These are phyloP conservation scores for Solanum chacoense DNA, from an alignment of 305 asterid species.

Conservation along the genomic window DNA sequence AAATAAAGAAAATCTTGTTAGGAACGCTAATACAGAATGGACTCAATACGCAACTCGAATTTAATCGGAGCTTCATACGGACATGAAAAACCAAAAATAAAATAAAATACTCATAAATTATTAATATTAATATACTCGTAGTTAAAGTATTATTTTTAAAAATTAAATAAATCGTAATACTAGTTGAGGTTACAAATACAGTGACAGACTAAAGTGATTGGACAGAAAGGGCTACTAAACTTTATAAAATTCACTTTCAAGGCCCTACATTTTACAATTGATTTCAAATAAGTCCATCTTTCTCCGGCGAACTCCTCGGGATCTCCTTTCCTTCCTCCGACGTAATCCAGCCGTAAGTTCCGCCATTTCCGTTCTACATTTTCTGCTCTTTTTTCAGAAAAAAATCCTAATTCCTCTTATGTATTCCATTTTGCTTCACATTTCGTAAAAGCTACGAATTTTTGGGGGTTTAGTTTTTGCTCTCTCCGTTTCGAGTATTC, in stretches of 20 bases:
- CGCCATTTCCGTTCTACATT: background rate
- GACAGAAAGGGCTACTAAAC: background rate
- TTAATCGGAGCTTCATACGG: too few relatives aligned
- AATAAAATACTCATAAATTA: background rate
- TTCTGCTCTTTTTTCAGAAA: background rate
- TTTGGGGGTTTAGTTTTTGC: background rate
- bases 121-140: background rate
- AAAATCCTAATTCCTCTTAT: background rate
- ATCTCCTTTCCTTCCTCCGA: background rate
- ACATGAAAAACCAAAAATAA: too few relatives aligned
- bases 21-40: background rate
- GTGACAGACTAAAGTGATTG: background rate
- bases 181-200: background rate
- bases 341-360: background rate
- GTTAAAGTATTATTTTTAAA: background rate
- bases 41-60: fast-evolving
- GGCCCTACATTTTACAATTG: background rate
- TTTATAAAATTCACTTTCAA: background rate
- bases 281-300: background rate
- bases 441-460: background rate
- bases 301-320: background rate
- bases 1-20: too few relatives aligned
- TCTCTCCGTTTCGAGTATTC: background rate
- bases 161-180: background rate
- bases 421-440: background rate